Evolutionary conservation across 164 flowering plant species (phyloP).

Genomic region (Nymphaea thermarum): DNA sequence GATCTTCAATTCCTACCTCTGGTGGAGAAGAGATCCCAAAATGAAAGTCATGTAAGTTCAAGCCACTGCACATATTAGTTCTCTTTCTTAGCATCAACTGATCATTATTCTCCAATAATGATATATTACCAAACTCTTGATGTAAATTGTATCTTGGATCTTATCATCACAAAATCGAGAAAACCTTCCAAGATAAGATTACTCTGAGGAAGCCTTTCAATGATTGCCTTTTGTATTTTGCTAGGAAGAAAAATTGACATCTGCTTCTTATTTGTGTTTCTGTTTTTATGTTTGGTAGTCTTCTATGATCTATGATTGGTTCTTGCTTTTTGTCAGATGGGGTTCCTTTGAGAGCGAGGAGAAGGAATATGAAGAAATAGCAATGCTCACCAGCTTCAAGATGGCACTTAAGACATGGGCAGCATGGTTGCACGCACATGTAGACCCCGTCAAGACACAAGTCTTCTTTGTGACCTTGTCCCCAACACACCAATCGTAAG

Average conservation of each 20-base stretch:
- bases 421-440: constrained; percentile 54
- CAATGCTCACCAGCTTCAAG: constrained; percentile 37
- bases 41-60: constrained; percentile 58
- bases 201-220: too few relatives aligned
- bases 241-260: too few relatives aligned
- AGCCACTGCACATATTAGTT: neutral
- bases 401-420: constrained; percentile 71
- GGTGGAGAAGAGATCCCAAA: constrained; percentile 56
- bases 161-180: neutral
- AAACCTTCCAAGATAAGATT: neutral
- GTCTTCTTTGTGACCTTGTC: constrained; percentile 60
- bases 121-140: neutral
- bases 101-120: neutral
- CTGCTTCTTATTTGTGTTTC: too few relatives aligned
- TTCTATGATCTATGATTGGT: neutral
- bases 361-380: constrained; percentile 37
- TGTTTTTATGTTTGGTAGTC: too few relatives aligned
- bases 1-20: constrained; percentile 59
- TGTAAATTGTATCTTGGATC: too few relatives aligned
- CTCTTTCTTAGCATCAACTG: neutral
- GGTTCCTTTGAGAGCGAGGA: constrained; percentile 41
- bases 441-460: constrained; percentile 32
- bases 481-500: constrained; percentile 35
- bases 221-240: neutral
- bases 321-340: constrained; percentile 25